Evolutionary conservation across 805 yeast species (phyloP), one percentile per base, ranked within the genome.

Genomic region (Saturnispora bothae): DNA sequence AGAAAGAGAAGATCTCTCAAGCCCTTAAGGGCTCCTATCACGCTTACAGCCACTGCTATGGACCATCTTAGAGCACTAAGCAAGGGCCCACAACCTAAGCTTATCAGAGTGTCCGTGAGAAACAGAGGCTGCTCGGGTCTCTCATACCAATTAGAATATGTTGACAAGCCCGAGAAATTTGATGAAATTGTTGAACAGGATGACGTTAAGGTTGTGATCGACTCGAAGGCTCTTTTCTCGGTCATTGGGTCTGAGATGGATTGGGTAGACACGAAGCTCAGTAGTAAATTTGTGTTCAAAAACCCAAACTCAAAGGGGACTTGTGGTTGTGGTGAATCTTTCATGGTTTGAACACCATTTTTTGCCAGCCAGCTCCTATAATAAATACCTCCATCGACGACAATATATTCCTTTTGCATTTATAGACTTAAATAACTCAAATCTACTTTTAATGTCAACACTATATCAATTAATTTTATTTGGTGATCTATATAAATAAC

Each of bases 161-260:
- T 92, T 29, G 71, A 76, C 21, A 69, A 73, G 54, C 89, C 96
- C 7, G 95, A 88, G n/a, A 85, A 86, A 63, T 92, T 89, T 52
- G 98, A 92, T 59, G 98, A 92, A 61, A 66, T 80, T 42, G 84
- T 92, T 8, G 84, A 75, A 47, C 97, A 89, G 62, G 95, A 88
- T 52, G 96, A 94, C 26, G 94, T 92, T 29, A 83, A 76, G 57
- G 94, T 92, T 3, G 68, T 88, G 39, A 84, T 92, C 33, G 98
- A 92, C 57, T 89, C 97, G 20, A 92, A 92, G 59, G 98, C 98
- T 0, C 68, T 92, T 39, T 88, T 92, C 59, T 80, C 94, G 48
- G 88, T 92, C 32, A 94, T 92, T 42, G 98, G 98, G 1, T 81
- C 94, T 5, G 95, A 88, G 60, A 92, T 92, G 98, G 98, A 92